Conservation (phyloP, 2,329 filamentous ascomycete genomes). For the Grosmannia serpens region DNA sequence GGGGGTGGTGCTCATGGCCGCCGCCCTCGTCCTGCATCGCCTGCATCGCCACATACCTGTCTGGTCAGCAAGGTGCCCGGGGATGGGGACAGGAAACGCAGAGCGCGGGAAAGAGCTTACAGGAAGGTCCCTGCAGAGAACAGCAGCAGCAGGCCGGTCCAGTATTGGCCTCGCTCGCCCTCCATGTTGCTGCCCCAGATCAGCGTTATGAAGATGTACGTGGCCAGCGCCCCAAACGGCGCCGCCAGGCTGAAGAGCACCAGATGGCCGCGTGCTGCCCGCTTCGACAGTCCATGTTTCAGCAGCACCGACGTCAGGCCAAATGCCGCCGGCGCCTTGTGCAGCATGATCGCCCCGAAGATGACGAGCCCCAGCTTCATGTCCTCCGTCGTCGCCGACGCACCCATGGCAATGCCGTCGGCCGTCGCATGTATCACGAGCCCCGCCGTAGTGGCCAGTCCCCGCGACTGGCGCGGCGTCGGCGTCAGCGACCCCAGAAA, state of each 20-base stretch:
- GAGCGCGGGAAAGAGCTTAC: slow-evolving; percentile 40
- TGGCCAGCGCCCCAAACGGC: slow-evolving; percentile 71
- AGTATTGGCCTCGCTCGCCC: slow-evolving; percentile 62
- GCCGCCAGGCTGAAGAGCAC: slow-evolving; percentile 87
- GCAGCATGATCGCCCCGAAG: slow-evolving; percentile 92
- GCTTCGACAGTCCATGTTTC: slow-evolving; percentile 82
- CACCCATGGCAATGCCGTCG: slow-evolving; percentile 91
- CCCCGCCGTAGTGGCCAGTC: slow-evolving; percentile 76
- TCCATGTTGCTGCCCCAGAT: slow-evolving; percentile 48
- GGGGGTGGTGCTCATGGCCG: slow-evolving; percentile 37
- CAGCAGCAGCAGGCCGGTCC: slow-evolving; percentile 84
- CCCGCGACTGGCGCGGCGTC: slow-evolving; percentile 46
- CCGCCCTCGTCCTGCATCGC: slow-evolving; percentile 75
- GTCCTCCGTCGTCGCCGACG: slow-evolving; percentile 65
- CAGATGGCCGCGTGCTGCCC: slow-evolving; percentile 71
- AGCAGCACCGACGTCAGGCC: slow-evolving; percentile 82
- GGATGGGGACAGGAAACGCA: background rate
- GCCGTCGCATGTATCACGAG: slow-evolving; percentile 94
- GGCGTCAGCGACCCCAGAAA: slow-evolving; percentile 49
- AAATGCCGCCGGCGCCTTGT: slow-evolving; percentile 94
- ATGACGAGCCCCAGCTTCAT: slow-evolving; percentile 78
- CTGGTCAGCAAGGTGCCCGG: slow-evolving; percentile 7
- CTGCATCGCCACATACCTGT: slow-evolving; percentile 93
- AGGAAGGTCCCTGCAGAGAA: slow-evolving; percentile 95
- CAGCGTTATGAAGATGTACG: slow-evolving; percentile 68